Evolutionary conservation across 2,329 filamentous ascomycete species (phyloP).

Genomic region (Ophiostoma novo-ulmi): DNA sequence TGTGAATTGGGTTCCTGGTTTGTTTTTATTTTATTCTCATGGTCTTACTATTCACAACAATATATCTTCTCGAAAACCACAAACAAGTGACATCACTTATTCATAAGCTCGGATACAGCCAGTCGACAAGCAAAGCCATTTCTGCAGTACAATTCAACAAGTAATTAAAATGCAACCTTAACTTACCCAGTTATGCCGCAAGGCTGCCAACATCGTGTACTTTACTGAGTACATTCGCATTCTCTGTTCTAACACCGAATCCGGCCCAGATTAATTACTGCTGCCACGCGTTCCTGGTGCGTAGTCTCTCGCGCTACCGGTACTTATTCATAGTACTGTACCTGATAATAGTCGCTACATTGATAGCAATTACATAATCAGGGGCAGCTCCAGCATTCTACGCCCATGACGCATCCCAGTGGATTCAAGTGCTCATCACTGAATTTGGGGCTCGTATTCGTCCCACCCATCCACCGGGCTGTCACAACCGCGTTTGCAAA

Average conservation of each 20-base stretch:
- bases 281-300: background rate
- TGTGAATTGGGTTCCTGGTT: too few species aligned
- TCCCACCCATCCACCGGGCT: background rate
- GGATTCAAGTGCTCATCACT: background rate
- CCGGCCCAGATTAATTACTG: background rate
- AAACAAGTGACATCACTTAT: background rate
- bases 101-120: background rate
- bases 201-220: background rate
- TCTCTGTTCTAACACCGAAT: background rate
- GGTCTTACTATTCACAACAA: background rate
- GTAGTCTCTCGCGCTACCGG: background rate
- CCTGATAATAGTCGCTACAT: background rate
- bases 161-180: background rate
- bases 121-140: background rate
- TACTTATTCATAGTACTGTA: background rate
- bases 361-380: background rate
- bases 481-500: background rate
- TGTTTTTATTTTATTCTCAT: background rate
- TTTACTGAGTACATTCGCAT: background rate
- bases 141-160: background rate
- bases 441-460: slow-evolving; percentile 13
- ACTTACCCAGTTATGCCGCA: slow-evolving; percentile 2
- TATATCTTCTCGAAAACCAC: background rate
- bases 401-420: slow-evolving; percentile 11
- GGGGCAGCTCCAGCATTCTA: background rate